Evolutionary conservation across 768 basidiomycete genomes (phyloP), one percentile per base, ranked within the genome.

Genomic region (Aureoboletus auriporus): DNA sequence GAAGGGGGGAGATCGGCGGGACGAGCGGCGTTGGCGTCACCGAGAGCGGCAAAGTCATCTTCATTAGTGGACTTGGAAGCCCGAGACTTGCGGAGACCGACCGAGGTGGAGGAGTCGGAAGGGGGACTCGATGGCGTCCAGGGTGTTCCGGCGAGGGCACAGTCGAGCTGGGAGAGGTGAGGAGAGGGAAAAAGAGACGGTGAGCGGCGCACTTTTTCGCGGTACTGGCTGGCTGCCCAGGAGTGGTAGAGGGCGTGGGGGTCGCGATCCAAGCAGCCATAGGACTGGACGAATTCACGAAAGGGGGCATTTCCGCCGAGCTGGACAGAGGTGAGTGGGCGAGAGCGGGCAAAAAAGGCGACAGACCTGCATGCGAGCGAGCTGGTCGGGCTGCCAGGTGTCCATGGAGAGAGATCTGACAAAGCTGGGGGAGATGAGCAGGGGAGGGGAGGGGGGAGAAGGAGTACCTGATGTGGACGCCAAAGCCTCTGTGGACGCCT

Each of bases 341-440:
- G 20, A 6, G 41, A 35, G 34, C 46, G 17, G 40, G 45, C 42
- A 51, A 31, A 13, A n/a, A 44, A 10, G 42, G 35, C 40, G 47
- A 64, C 72, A 44, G 42, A 93, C 92, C 82, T 89, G 84, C 93
- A 99, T 97, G 54, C 89, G 78, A 60, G 66, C 83, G 54, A 92
- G 71, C 68, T 96, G 93, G 50, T 94, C 91, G 33, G 83, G 79
- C 55, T 89, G 85, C 92, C 93, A 96, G 55, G 92, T 88, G 70
- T 96, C 94, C 94, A 96, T 97, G 46, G 93, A 93, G 54, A 93
- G 82, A 36, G 89, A 92, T 64, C 93, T 78, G 47, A 95, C 90
- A 68, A 93, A 95, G 66, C 88, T 90, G 69, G 38, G 41, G 60
- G 47, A 14, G 36, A 36, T n/a, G 47, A 46, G 54, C 30, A 28